Evolutionary conservation across 2,329 filamentous ascomycete species (phyloP), one percentile per base, ranked within the genome.

Genomic region (Fusarium sp.): DNA sequence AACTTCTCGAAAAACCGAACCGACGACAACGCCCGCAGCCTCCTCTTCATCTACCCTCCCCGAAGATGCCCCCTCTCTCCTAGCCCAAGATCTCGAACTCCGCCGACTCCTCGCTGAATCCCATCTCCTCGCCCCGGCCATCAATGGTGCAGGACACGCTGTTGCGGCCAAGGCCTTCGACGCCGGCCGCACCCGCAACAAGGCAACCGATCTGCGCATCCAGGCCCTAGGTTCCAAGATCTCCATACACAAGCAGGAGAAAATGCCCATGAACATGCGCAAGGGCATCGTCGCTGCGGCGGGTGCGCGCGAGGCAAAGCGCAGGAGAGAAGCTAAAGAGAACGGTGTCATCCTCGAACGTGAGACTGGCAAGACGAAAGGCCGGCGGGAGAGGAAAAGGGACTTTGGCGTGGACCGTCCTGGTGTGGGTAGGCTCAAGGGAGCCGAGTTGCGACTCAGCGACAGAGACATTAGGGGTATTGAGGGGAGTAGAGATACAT

Each of bases 101-200:
- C 96, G 98, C 82, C 92, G 95, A 56, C 91, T 99, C 45, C 90
- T 99, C 67, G 89, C 92, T 76, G 96, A 99, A 87, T 98, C 95
- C 0, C 95, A 98, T 83, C 92, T 98, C 70, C 91, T 98, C 66
- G 72, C 79, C 14, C 79, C 82, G 5, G 87, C 88, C 52, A 86
- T 88, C 20, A 79, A 89, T 24, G 79, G 83, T 65, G 80, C 82
- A 60, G 74, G 80, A 50, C 80, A 83, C 18, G 77, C 84, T 52
- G 80, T 83, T 45, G 79, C 80, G 52, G 80, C 82, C 60, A 85
- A 81, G 63, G 82, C 83, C 69, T 89, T 89, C 71, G 80, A 85
- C 34, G 84, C 86, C 4, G 95, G 95, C 63, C 92, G 91, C 77
- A 93, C 93, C 77, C 90, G 95, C 35, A 91, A 94, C 75, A 94